A percentile compares a stretch with the other conserved stretches of the same genome.
phyloP scores from a whole-genome alignment of 805 yeast genomes.

The Lachancea dasiensis region DNA sequence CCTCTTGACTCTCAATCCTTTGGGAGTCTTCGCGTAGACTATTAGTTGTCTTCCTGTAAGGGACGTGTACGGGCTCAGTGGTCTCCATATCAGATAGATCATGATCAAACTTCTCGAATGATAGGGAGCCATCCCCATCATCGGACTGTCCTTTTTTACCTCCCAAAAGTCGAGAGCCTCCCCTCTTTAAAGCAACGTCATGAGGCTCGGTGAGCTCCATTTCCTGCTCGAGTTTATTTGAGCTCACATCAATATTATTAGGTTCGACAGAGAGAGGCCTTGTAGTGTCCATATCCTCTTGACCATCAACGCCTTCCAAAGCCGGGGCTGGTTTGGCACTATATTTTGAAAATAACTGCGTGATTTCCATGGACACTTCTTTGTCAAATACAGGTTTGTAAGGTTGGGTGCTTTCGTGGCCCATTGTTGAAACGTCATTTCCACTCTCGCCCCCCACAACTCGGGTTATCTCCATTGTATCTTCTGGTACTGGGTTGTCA shows the following conservation, averaged over 20 bases:
- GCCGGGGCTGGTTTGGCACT: conserved; percentile 8
- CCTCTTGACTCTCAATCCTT: no score
- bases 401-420: neutral
- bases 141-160: no score
- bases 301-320: neutral
- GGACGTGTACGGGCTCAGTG: neutral
- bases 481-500: no score
- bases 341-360: conserved; percentile 19
- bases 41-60: neutral
- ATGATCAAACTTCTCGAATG: neutral
- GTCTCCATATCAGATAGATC: conserved; percentile 6
- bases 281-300: conserved; percentile 8
- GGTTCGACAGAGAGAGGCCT: neutral
- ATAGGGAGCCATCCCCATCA: neutral
- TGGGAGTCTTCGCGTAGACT: neutral
- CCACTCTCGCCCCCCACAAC: neutral
- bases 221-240: neutral
- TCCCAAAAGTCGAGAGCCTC: no score
- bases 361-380: conserved; percentile 22
- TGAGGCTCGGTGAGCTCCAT: conserved; percentile 2
- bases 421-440: neutral
- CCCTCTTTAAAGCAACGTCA: no score
- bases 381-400: conserved; percentile 11
- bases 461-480: no score
- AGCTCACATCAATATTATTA: neutral